Base-by-base conservation (phyloP, 371 early-diverging fungal genomes). In the Zychaea mexicana region DNA sequence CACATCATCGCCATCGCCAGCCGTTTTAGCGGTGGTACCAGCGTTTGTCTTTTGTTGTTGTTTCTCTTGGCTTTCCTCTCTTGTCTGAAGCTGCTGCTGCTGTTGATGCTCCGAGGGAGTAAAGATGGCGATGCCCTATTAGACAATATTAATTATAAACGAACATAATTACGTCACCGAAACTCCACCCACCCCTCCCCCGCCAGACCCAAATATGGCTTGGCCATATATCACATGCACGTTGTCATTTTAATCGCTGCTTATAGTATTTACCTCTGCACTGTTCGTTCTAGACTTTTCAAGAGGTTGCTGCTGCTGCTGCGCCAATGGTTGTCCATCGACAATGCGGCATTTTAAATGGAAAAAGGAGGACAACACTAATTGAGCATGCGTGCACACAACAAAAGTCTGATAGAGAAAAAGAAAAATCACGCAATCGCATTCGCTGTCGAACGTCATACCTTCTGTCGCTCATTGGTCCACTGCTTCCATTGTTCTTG, bases 271-370 rank as follows among this genome's bases (percentile, higher is more conserved):
- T 49, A 49, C 49, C 49, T 49, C n/a, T 46, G 7, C n/a, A 21
- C 38, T 15, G 38, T 7, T 46, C 24, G 49, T 49, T 49, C 49
- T 49, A 49, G 49, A 49, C 49, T 49, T 49, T 49, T 49, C 49
- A 49, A 49, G 49, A 49, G 42, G 24, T 49, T 49, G 49, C 24
- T 49, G 46, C n/a, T n/a, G 10, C 15, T 46, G 49, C 49, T 49
- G 49, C 49, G 49, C 22, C 22, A 49, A 49, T 49, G 13, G 24
- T 5, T 4, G 13, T 12, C 15, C 15, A 42, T 15, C n/a, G 15
- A 13, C n/a, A 42, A 12, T 7, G n/a, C 49, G 49, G 49, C 24
- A 10, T 49, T 49, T 49, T 6, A 49, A 49, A 42, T 17, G n/a
- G n/a, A 3, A 42, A 33, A 33, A 12, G 12, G n/a, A n/a, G n/a